Base-by-base conservation (phyloP, 2,329 filamentous ascomycete genomes). In the Cytospora piceicola region DNA sequence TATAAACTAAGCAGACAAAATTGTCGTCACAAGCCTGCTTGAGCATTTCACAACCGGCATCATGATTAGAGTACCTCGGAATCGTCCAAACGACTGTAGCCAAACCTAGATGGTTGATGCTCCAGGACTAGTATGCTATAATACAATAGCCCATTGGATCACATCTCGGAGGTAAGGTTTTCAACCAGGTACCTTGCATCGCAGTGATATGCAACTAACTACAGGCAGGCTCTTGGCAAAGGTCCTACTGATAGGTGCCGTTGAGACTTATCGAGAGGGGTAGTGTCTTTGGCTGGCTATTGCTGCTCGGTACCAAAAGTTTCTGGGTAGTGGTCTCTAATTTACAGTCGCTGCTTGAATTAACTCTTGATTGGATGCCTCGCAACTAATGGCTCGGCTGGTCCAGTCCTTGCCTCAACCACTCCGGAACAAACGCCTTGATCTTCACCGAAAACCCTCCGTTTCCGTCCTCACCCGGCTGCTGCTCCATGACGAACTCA, bases 401-500 rank as follows among this genome's bases (percentile, higher is more conserved):
- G 29, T 76, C 74, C 55, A 86, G 70, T 17, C 77, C 77, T 24
- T 71, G 71, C 62, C 81, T 78, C 73, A 88, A 64, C 94, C 94
- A 98, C 51, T 87, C 82, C 0, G 94, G 93, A 71, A 97, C 88
- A 77, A 97, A 91, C 0, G 94, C 92, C 80, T 91, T 93, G 42
- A 93, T 69, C 85, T 82, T 86, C 62, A 84, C 74, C 30, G 80
- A 80, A 49, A 77, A 78, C 80, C 82, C 83, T 36, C 82, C 79
- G 36, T 63, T 69, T 11, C 72, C 76, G 3, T 79, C 80, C 22
- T 73, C 75, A 3, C 76, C 79, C 72, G 80, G 82, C 22, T 82
- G 79, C 24, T 32, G 51, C 22, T 55, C 61, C 63, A 91, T 75
- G 66, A 85, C 80, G 71, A 90, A 91, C 76, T 90, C 85, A 65